These are phyloP conservation scores for Immersiporthe knoxdaviesiana DNA, from an alignment of 2,329 filamentous ascomycete genomes.

Conservation along the genomic window DNA sequence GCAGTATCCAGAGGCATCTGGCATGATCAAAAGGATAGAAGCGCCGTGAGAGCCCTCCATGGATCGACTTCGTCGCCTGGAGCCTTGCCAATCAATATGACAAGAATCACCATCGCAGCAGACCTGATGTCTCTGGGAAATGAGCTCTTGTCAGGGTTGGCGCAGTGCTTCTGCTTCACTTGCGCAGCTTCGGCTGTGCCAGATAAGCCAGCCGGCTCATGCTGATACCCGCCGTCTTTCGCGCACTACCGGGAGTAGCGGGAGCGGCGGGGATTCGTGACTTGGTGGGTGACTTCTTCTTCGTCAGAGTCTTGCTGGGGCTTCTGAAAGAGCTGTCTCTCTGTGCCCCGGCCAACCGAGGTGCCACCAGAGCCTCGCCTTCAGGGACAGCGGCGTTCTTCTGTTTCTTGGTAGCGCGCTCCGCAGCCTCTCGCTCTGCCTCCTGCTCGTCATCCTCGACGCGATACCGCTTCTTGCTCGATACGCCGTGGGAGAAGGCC, in stretches of 20 bases:
- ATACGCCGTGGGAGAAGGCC: slow-evolving; percentile 64
- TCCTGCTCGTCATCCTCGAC: slow-evolving; percentile 61
- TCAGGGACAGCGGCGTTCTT: slow-evolving; percentile 54
- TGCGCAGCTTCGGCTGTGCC: slow-evolving; percentile 28
- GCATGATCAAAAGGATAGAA: background rate
- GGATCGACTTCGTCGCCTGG: background rate
- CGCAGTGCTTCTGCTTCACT: slow-evolving; percentile 9
- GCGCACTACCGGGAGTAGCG: slow-evolving; percentile 17
- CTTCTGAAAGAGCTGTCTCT: slow-evolving; percentile 15
- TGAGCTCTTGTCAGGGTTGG: background rate
- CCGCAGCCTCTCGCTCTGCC: slow-evolving; percentile 50
- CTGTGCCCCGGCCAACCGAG: slow-evolving; percentile 42
- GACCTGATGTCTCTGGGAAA: background rate
- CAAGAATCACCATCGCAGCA: background rate
- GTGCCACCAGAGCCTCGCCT: slow-evolving; percentile 56
- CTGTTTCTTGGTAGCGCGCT: slow-evolving; percentile 62
- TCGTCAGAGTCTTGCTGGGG: slow-evolving; percentile 24
- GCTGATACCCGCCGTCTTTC: slow-evolving; percentile 21
- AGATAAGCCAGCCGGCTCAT: slow-evolving; percentile 24
- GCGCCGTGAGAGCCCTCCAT: background rate
- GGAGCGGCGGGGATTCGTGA: slow-evolving; percentile 19
- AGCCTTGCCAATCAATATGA: background rate
- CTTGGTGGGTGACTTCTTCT: slow-evolving; percentile 26
- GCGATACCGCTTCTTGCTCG: slow-evolving; percentile 68
- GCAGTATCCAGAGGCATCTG: background rate